Evolutionary conservation across 2,329 filamentous ascomycete genomes (phyloP), one percentile per base, ranked within the genome.

Genomic region (Colletotrichum camelliae): DNA sequence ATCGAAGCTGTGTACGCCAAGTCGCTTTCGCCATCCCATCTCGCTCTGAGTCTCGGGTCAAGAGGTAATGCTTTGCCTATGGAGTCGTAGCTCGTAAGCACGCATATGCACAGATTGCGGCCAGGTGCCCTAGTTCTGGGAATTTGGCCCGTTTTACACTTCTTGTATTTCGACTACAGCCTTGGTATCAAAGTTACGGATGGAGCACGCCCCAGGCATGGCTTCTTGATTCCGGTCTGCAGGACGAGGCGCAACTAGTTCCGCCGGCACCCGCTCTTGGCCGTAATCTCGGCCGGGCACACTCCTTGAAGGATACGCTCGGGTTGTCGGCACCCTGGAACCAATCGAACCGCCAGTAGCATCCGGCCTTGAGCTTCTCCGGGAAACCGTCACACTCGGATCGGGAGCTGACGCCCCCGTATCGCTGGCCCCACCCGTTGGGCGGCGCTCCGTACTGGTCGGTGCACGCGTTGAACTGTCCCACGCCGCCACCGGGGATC

Each of bases 291-390:
- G 43, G 85, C 82, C 16, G 90, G 90, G 82, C 90, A 92, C 77
- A 87, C 82, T 90, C 86, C 82, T 86, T 84, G 83, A 90, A 93
- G 70, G 83, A 85, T 70, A 93, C 88, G 33, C 79, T 80, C 8
- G 91, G 90, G 83, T 92, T 92, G 81, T 92, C 89, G 65, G 90
- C 87, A 77, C 88, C 88, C 77, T 86, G 80, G 83, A 93, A 92
- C 91, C 91, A 93, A 84, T 92, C 89, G 80, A 92, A 93, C 76
- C 91, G 89, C 89, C 91, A 93, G 81, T 88, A 85, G 84, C 91
- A 93, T 10, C 91, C 91, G 12, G 83, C 85, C 84, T 91, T 88
- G 67, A 93, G 85, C 48, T 86, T 84, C 48, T 81, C 83, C 1
- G 91, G 91, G 83, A 91, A 89, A 67, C 81, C 80, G 75, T 87